Percentiles rank a stretch among this genome's conserved stretches.
Evolutionary conservation across 306 rosid species (phyloP).

Genomic region (Vigna radiata): DNA sequence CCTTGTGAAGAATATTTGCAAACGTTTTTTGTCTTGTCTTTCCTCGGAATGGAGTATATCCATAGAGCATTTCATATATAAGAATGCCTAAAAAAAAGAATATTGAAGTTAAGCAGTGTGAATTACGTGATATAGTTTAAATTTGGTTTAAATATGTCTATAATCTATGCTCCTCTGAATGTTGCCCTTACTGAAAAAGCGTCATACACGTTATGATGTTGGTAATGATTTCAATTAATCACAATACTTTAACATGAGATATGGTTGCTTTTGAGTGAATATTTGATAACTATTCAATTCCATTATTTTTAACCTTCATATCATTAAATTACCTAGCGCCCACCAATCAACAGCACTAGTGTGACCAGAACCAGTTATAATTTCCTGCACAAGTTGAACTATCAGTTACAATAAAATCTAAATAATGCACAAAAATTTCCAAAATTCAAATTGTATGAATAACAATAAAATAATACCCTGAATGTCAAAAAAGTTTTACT

Average conservation of each 20-base stretch:
- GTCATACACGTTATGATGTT: background rate
- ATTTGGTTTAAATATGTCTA: background rate
- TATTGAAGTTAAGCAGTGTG: slow-evolving; percentile 17
- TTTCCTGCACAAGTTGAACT: slow-evolving; percentile 73
- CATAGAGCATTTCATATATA: slow-evolving; percentile 90
- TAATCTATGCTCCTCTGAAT: background rate
- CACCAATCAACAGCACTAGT: slow-evolving; percentile 99
- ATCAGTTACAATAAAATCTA: slow-evolving; percentile 36
- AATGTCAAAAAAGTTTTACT: background rate
- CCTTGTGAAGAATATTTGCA: slow-evolving; percentile 93
- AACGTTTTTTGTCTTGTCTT: slow-evolving; percentile 93
- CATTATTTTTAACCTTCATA: background rate
- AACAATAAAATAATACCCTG: too few relatives aligned
- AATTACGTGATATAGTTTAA: background rate
- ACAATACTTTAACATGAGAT: background rate
- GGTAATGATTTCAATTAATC: slow-evolving; percentile 14
- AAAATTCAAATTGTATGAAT: too few relatives aligned
- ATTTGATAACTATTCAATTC: background rate
- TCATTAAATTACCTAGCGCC: slow-evolving; percentile 79
- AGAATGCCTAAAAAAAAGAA: slow-evolving; percentile 64
- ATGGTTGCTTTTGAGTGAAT: background rate
- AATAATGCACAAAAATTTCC: slow-evolving; percentile 7
- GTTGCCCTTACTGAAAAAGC: slow-evolving; percentile 2
- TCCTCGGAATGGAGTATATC: slow-evolving; percentile 94
- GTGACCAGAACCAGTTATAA: slow-evolving; percentile 93